Base-by-base conservation (phyloP, 1,284 basidiomycete species). In the Cryptococcus jaspeensis region DNA sequence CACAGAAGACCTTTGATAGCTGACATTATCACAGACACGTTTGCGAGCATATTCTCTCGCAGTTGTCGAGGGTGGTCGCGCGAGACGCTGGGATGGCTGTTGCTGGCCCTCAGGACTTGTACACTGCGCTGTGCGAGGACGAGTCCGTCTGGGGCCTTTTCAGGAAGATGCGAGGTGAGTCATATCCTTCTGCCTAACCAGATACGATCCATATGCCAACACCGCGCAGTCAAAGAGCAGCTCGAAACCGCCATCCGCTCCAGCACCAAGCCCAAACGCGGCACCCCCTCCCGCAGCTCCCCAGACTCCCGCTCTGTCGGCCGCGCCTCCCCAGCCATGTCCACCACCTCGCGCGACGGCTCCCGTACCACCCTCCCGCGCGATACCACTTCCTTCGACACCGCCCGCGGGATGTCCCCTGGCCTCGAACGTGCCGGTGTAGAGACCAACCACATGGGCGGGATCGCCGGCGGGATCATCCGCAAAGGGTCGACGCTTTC, bases 51-150 rank as follows among this genome's bases (percentile, higher is more conserved):
- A 61, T 93, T 50, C 80, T 94, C 44, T 84, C 87, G 5, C 90
- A 88, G 67, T 84, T 94, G 25, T 86, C 88, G 52, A 84, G 88
- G 41, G 90, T 94, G 25, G 86, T 87, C 22, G 84, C 89, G 36
- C 84, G 91, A 53, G 91, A 93, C 73, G 90, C 89, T 66, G 84
- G 87, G 45, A 84, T 86, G 5, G 81, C 80, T 0, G 55, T 67
- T 7, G 90, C 90, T 18, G 86, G 84, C 16, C 80, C 85, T 6
- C 85, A 90, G 61, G 90, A 94, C 72, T 79, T 95, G 37, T 92
- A 90, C 73, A 82, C 85, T 23, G 90, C 91, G 0, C 80, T 94
- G 28, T 92, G 90, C 62, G 92, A 94, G 76, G 92, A 94, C 74
- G 86, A 88, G 66, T 81, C 85, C 50, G 84, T 93, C 53, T 94